Evolutionary conservation across 176 grass and related monocot genomes (phyloP), one percentile per base, ranked within the genome.

Genomic region (Cymbopogon citratus): DNA sequence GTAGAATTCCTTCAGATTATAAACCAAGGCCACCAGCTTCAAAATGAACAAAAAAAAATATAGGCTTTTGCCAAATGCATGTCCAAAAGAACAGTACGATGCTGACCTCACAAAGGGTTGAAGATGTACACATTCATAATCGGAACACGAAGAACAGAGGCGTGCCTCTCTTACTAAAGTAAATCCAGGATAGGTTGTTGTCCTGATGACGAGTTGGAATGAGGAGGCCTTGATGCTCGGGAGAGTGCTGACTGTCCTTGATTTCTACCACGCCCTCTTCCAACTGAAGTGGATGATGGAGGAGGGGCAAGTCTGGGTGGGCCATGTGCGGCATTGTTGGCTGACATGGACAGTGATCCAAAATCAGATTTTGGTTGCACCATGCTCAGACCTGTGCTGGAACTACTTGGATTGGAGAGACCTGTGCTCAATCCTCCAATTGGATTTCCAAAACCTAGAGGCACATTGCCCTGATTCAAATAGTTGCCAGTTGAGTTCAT

Each of bases 261-360:
- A 80, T 91, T 99, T 86, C 87, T 93, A 71, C 93, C 91, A 80
- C 93, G 91, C 34, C 93, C 93, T 87, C 93, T 99, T 59, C 93
- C 97, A 88, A 88, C 85, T 43, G 97, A 79, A 85, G 91, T 66
- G 9, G 89, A 76, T 39, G 89, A 76, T 39, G 91, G 97, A 69
- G 97, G 97, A 63, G 93, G 97, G 27, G 97, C 97, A 79, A 99
- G 86, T 71, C 69, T 90, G 64, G 91, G 89, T 51, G 89, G 71
- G 27, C 84, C 79, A 39, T 87, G 84, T 66, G 46, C 48, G 46
- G 78, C 45, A 69, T 26, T 86, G 64, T 80, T 87, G 28, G 39
- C 57, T 3, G 59, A 69, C 77, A 87, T 74, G 8, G 73, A 67
- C 59, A 89, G 56, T 68, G 87, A 87, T 80, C 78, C 92, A 73